Conservation (phyloP, 257 asterid genomes). For the Ophiorrhiza pumila region DNA sequence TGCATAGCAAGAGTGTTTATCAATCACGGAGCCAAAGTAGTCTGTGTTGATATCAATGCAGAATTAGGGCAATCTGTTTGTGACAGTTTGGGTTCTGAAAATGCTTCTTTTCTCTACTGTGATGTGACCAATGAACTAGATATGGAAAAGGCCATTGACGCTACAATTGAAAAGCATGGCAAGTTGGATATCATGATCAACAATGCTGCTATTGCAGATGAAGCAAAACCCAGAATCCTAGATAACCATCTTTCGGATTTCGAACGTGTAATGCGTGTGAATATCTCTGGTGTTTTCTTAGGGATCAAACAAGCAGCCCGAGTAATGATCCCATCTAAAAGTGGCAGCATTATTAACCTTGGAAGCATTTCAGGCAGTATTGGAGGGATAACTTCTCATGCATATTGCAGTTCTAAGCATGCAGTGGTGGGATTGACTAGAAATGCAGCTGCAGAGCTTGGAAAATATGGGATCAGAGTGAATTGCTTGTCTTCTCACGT, state of each 20-base stretch:
- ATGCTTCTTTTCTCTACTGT: neutral
- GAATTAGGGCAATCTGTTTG: constrained; percentile 32
- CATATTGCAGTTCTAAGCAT: constrained; percentile 35
- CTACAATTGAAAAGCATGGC: constrained; percentile 20
- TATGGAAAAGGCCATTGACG: neutral
- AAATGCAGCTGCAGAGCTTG: constrained; percentile 28
- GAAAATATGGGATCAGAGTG: constrained; percentile 34
- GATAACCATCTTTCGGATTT: constrained; percentile 8
- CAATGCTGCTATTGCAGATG: constrained; percentile 29
- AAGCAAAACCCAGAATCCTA: constrained; percentile 12
- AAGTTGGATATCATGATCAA: constrained; percentile 38
- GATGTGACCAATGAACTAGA: constrained; percentile 5
- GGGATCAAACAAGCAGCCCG: constrained; percentile 47
- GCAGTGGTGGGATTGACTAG: constrained; percentile 29
- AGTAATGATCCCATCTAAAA: constrained; percentile 30
- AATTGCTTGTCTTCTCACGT: constrained; percentile 36
- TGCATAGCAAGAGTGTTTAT: constrained; percentile 37
- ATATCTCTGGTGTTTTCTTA: constrained; percentile 30
- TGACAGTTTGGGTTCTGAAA: constrained; percentile 7
- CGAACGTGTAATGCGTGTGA: constrained; percentile 21
- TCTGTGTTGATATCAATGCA: constrained; percentile 40
- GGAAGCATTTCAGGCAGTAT: constrained; percentile 18
- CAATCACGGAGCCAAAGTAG: constrained; percentile 44
- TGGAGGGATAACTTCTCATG: constrained; percentile 27
- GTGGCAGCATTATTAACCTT: constrained; percentile 33